phyloP scores from a whole-genome alignment of 345 rosid genomes.

The Rubroshorea leprosula region DNA sequence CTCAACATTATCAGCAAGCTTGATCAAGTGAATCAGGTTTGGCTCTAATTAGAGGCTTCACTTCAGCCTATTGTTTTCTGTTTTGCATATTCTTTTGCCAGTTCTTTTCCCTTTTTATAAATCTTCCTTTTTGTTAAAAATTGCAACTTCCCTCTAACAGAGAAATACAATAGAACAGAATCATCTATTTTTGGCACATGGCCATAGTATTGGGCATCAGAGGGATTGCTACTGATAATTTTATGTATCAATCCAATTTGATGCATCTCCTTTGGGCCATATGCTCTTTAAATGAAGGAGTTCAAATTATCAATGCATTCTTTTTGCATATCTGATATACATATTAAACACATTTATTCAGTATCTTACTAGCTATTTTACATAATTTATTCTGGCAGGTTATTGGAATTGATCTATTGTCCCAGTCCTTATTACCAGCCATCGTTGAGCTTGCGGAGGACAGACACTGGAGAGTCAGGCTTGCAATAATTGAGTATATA shows the following conservation, averaged over 20 bases:
- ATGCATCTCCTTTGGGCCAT: neutral
- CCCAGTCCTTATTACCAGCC: conserved; percentile 89
- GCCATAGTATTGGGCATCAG: neutral
- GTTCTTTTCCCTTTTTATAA: neutral
- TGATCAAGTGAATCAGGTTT: conserved; percentile 97
- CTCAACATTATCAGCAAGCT: conserved; percentile 96
- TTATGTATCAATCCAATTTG: neutral
- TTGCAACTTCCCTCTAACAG: neutral
- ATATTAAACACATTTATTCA: conserved; percentile 1
- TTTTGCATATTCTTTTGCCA: neutral
- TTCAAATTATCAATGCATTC: conserved; percentile 1
- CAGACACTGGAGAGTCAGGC: conserved; percentile 94
- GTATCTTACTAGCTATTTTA: conserved; percentile 1
- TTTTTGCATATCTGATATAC: neutral
- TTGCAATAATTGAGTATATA: conserved; percentile 93
- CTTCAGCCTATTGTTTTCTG: neutral
- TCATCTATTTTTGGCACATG: neutral
- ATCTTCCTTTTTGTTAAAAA: neutral
- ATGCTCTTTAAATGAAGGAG: neutral
- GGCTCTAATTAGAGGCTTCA: conserved; percentile 12
- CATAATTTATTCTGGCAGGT: conserved; percentile 42
- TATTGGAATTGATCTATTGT: conserved; percentile 89
- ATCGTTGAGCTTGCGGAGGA: conserved; percentile 98
- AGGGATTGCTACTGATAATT: neutral
- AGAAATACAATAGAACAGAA: neutral